Percentiles rank a stretch among this genome's conserved stretches.
Evolutionary conservation across 2,329 filamentous ascomycete species (phyloP).

Genomic region (Emergomyces pasteurianus): DNA sequence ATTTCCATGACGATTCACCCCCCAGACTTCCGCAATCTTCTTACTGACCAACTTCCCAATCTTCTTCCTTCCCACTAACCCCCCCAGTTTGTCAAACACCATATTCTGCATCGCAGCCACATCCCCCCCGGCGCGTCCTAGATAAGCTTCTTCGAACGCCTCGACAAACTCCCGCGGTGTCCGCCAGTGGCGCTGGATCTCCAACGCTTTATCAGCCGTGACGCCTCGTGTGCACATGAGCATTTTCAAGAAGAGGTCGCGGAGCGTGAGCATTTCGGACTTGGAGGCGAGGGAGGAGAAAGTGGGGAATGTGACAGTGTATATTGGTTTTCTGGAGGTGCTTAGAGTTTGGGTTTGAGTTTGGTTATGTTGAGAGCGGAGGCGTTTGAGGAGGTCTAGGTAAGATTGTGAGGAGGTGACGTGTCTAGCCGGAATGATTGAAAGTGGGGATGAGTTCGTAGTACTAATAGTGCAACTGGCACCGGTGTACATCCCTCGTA

Average conservation of each 20-base stretch:
- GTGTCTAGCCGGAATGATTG: slow-evolving; percentile 52
- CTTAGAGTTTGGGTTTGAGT: slow-evolving; percentile 51
- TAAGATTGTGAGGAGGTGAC: slow-evolving; percentile 55
- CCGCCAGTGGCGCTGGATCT: slow-evolving; percentile 67
- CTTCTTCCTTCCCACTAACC: slow-evolving; percentile 56
- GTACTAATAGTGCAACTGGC: slow-evolving; percentile 6
- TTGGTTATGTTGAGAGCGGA: slow-evolving; percentile 42
- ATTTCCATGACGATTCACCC: slow-evolving; percentile 15
- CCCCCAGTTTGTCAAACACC: slow-evolving; percentile 44
- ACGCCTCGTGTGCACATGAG: slow-evolving; percentile 68
- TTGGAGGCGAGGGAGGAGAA: slow-evolving; percentile 65
- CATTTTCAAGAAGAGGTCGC: slow-evolving; percentile 73
- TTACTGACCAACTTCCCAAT: slow-evolving; percentile 53
- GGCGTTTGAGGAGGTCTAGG: slow-evolving; percentile 48
- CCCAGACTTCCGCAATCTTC: slow-evolving; percentile 64
- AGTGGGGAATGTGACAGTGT: slow-evolving; percentile 56
- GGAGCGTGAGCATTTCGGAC: slow-evolving; percentile 58
- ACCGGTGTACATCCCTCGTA: slow-evolving; percentile 49
- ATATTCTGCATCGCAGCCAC: slow-evolving; percentile 46
- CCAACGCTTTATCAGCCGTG: slow-evolving; percentile 64
- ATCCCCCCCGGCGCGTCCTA: slow-evolving; percentile 23
- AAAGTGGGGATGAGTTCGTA: slow-evolving; percentile 40
- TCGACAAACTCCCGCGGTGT: slow-evolving; percentile 62
- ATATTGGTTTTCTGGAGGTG: slow-evolving; percentile 30
- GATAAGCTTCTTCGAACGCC: slow-evolving; percentile 46